Base-by-base conservation (phyloP, 331 rosid genomes). In the Quercus lobata region DNA sequence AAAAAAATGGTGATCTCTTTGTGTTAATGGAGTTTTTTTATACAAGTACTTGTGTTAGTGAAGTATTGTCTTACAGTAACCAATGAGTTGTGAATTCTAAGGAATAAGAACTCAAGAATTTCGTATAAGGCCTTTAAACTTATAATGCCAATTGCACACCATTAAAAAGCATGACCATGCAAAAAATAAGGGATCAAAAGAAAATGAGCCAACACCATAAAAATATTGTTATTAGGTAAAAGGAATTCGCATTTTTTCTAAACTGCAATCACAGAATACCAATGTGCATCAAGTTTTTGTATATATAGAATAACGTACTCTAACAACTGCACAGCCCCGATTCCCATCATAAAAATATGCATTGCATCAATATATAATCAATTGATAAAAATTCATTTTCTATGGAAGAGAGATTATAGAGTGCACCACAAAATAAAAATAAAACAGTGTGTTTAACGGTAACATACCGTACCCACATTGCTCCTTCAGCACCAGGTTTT, bases 401-500 rank as follows among this genome's bases (percentile, higher is more conserved):
- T 49, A 65, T 32, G 19, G 44, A 55, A 37, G 66, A 35, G 52
- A 22, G 9, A 37, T 24, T 35, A n/a, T 75, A 56, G 44, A 56
- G 35, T 2, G 7, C 21, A 24, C 58, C 29, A 61, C 49, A 41
- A 76, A 68, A 69, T 53, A 29, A 75, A 60, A 25, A 60, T 8
- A 53, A 29, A 77, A 32, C 19, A 1, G 57, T 63, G 9, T 21
- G 37, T 53, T 49, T 6, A 52, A 70, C 46, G 75, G 72, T 37
- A 5, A 60, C 56, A 78, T 83, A 95, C 99, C 94, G 76, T 46
- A 73, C 62, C 55, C 58, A 69, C 55, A 18, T 61, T 27, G 77
- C 81, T 79, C 79, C 91, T 78, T 76, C 57, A 6, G 79, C 73
- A 11, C 49, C 52, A 76, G 97, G 92, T 34, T 86, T 95, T 41